Conservation (phyloP, 495 filamentous ascomycete genomes). For the Elaphomyces granulatus region DNA sequence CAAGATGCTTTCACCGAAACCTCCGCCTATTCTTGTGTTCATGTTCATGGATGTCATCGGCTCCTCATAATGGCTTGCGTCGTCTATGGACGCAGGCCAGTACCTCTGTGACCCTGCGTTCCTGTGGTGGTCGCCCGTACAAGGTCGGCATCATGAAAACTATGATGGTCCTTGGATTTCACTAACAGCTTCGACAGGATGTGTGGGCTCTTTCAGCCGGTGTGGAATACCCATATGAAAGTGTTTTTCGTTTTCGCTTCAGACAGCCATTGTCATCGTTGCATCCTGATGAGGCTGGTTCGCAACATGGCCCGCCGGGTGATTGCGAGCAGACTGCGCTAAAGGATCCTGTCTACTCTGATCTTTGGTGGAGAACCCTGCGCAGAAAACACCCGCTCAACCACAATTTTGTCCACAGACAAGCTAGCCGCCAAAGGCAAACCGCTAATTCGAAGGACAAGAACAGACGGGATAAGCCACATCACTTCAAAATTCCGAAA, state of each 20-base stretch:
- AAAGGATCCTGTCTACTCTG: neutral
- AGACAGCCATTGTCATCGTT: neutral
- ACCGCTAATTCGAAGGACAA: no score
- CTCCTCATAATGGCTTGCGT: constrained; percentile 28
- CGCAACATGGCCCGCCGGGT: neutral
- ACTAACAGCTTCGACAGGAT: no score
- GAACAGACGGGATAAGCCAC: no score
- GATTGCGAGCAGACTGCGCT: neutral
- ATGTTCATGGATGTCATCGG: constrained; percentile 39
- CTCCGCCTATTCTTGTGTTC: constrained; percentile 14
- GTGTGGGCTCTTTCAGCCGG: neutral
- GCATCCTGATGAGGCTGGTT: neutral
- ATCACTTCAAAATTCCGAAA: no score
- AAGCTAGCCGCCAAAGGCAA: no score
- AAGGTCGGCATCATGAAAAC: no score
- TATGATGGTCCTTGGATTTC: no score
- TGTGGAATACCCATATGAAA: neutral
- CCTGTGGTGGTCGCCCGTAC: no score
- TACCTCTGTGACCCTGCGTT: neutral
- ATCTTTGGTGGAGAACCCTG: neutral
- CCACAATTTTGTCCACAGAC: no score
- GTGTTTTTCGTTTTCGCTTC: neutral
- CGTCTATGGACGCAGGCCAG: constrained; percentile 23
- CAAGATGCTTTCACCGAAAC: no score
- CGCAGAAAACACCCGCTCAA: neutral